phyloP scores from a whole-genome alignment of 2,329 filamentous ascomycete species.

The Trichoderma pleuroti region DNA sequence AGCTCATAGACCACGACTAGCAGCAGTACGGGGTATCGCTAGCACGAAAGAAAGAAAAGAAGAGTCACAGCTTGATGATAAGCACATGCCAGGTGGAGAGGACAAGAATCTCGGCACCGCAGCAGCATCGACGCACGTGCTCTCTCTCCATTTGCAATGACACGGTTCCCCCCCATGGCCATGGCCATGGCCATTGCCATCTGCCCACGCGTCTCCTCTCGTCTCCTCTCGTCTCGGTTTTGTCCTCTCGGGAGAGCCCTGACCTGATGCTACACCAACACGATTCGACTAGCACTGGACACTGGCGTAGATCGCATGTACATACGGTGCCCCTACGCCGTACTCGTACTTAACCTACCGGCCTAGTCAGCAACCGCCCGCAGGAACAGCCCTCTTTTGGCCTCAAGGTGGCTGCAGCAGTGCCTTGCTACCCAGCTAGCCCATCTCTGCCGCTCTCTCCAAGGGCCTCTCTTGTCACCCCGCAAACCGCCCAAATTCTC shows the following conservation, averaged over 20 bases:
- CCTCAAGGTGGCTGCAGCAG: slow-evolving; percentile 3
- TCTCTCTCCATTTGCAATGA: neutral
- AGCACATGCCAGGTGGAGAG: slow-evolving; percentile 7
- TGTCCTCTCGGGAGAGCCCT: too few relatives aligned
- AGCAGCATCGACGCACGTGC: slow-evolving; percentile 7
- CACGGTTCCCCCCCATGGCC: neutral
- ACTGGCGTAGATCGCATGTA: neutral
- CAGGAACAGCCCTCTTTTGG: slow-evolving; percentile 6
- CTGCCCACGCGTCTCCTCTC: neutral
- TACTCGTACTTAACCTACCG: neutral
- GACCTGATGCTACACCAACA: neutral
- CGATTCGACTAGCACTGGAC: neutral
- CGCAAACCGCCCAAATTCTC: slow-evolving; percentile 13
- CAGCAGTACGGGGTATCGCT: neutral
- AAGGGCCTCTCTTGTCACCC: slow-evolving; percentile 2
- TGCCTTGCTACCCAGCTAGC: slow-evolving; percentile 1
- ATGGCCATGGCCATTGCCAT: neutral
- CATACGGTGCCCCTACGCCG: neutral
- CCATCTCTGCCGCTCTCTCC: neutral
- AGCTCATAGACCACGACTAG: neutral
- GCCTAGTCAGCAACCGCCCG: slow-evolving; percentile 9
- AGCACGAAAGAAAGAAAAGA: neutral
- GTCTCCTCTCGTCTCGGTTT: too few relatives aligned
- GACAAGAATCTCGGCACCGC: neutral
- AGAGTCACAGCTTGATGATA: neutral